Evolutionary conservation across 495 filamentous ascomycete species (phyloP).

Genomic region (Tuber brumale): DNA sequence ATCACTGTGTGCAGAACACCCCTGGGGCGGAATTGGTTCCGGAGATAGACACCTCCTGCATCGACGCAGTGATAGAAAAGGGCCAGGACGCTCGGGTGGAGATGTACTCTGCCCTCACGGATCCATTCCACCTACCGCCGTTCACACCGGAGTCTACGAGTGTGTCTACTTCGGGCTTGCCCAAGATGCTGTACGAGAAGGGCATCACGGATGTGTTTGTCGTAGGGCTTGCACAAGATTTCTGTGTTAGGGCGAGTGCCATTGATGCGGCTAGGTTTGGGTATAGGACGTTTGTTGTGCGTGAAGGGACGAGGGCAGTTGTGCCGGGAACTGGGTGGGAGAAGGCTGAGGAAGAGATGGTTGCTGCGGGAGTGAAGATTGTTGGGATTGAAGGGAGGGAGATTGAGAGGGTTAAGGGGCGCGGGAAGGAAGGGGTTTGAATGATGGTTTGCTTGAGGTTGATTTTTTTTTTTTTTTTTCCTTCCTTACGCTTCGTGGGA

Average conservation of each 20-base stretch:
- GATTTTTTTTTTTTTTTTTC: background rate
- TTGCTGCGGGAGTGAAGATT: slow-evolving; percentile 50
- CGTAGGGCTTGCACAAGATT: slow-evolving; percentile 80
- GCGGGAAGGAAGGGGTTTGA: background rate
- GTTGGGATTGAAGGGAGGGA: slow-evolving; percentile 49
- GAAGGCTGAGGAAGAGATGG: slow-evolving; percentile 52
- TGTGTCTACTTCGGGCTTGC: slow-evolving; percentile 58
- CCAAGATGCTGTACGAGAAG: slow-evolving; percentile 49
- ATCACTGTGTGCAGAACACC: slow-evolving; percentile 74
- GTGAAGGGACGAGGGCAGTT: slow-evolving; percentile 70
- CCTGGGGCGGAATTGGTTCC: slow-evolving; percentile 66
- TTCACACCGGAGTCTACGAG: slow-evolving; percentile 41
- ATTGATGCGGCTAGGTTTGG: slow-evolving; percentile 69
- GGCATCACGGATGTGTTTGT: slow-evolving; percentile 71
- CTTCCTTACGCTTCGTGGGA: background rate
- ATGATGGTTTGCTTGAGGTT: background rate
- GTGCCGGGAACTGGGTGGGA: slow-evolving; percentile 54
- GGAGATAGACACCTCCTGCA: slow-evolving; percentile 56
- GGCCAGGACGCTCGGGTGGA: slow-evolving; percentile 67
- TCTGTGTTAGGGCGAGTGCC: slow-evolving; percentile 77
- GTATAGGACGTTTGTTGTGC: slow-evolving; percentile 67
- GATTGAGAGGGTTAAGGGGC: slow-evolving; percentile 46
- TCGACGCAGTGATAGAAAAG: slow-evolving; percentile 68
- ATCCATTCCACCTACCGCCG: slow-evolving; percentile 54
- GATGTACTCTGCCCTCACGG: slow-evolving; percentile 86